A percentile compares a stretch with the other conserved stretches of the same genome.
Evolutionary conservation across 2,329 filamentous ascomycete genomes (phyloP).

Genomic region (Aspergillus clavatus): DNA sequence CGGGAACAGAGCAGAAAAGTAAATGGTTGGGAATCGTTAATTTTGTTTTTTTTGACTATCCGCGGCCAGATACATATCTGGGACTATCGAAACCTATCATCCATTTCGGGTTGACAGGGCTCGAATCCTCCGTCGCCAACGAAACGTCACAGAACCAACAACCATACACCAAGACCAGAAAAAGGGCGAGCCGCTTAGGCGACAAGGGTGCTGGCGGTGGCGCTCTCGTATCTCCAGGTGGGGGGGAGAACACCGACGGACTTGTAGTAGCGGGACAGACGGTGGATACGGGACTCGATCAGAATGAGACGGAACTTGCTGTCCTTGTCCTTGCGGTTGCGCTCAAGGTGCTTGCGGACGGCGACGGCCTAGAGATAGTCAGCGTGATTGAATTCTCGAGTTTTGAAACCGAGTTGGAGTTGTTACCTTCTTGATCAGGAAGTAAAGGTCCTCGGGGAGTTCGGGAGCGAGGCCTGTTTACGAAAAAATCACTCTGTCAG

Average conservation of each 20-base stretch:
- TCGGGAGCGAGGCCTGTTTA: constrained; percentile 93
- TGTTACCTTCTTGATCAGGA: constrained; percentile 98
- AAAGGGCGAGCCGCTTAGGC: constrained; percentile 55
- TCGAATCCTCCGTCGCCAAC: background rate
- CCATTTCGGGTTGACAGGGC: background rate
- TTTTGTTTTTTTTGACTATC: background rate
- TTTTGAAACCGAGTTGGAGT: background rate
- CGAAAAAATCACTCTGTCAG: constrained; percentile 81
- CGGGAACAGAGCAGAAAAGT: background rate
- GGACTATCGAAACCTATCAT: background rate
- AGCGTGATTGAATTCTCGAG: background rate
- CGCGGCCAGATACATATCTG: background rate
- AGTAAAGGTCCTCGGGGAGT: constrained; percentile 99
- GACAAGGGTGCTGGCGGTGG: constrained; percentile 91
- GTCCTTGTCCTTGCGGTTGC: constrained; percentile 99
- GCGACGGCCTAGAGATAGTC: constrained; percentile 66
- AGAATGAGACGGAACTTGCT: constrained; percentile 99
- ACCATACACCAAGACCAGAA: constrained; percentile 1
- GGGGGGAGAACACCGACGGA: constrained; percentile 77
- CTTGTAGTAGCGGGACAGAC: constrained; percentile 99
- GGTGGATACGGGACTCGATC: constrained; percentile 99
- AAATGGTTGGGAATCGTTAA: background rate
- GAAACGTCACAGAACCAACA: constrained; percentile 2
- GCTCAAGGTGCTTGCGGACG: constrained; percentile 99
- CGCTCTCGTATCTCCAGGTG: constrained; percentile 98